Base-by-base conservation (phyloP, 805 yeast species). In the Metschnikowia corniflorae region DNA sequence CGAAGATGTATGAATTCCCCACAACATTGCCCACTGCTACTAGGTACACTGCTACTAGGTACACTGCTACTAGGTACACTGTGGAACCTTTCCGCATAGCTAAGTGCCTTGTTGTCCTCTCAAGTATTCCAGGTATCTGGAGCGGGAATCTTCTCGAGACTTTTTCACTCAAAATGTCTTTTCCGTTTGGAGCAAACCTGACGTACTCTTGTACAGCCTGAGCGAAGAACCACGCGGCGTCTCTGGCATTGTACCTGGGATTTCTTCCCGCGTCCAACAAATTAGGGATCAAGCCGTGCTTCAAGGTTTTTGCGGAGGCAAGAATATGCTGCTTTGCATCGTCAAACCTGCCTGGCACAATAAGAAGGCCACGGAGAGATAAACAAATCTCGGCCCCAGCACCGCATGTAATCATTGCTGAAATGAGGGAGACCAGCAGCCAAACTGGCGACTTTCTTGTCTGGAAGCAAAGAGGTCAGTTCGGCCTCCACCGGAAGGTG, bases 311-410 rank as follows among this genome's bases (percentile, higher is more conserved):
- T 0, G 94, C 97, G 67, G 87, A 91, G 7, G 82, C 84, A 31
- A 89, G 61, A 42, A 91, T 86, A 57, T 91, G 98, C 26, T 63
- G 56, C 51, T 73, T 81, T 1, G 97, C 97, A 29, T 80, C 87
- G 1, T 82, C 86, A 53, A 57, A 78, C 37, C 97, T 70, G 8
- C 83, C 89, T 0, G 96, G 75, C 1, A 84, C 80, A 16, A 88
- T 63, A 38, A 88, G 62, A 32, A 91, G 68, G 0, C 98, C 98
- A 43, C 96, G 70, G 28, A 84, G 96, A 75, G 30, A 91, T 82
- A 57, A 93, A 93, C 1, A 88, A 95, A 61, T 91, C 98, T 55
- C 98, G 75, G 16, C 98, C 98, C 98, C 98, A 91, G 57, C 96
- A 87, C 59, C 98, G 74, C 96, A 91, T 88, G 60, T 84, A 89